Evolutionary conservation across 2,329 filamentous ascomycete genomes (phyloP).

Genomic region (Trichoderma brevicompactum): DNA sequence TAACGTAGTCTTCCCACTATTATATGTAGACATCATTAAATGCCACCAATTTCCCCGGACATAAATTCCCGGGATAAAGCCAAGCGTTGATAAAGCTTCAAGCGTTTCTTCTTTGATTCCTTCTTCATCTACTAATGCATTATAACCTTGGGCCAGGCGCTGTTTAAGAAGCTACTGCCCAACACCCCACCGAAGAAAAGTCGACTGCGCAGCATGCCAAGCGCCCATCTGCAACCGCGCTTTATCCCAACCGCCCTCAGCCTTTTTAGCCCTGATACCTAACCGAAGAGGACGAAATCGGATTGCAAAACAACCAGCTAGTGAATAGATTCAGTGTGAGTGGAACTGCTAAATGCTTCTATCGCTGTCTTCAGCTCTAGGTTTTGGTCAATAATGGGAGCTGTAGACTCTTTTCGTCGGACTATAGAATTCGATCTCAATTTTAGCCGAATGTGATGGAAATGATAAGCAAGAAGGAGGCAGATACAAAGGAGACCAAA

Average conservation of each 20-base stretch:
- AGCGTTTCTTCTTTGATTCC: neutral
- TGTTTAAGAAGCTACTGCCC: neutral
- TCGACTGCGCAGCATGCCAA: constrained; percentile 12
- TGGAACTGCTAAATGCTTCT: no score
- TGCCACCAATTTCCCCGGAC: neutral
- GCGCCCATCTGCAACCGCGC: constrained; percentile 4
- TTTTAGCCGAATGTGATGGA: no score
- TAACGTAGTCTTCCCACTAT: no score
- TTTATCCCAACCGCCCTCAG: neutral
- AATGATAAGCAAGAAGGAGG: no score
- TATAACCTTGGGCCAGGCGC: neutral
- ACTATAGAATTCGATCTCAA: no score
- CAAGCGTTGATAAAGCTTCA: neutral
- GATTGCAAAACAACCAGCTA: no score
- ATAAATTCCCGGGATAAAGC: constrained; percentile 1
- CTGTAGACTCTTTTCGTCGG: no score
- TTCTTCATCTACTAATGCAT: neutral
- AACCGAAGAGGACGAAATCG: neutral
- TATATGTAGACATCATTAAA: neutral
- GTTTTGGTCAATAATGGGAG: no score
- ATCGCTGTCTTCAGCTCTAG: no score
- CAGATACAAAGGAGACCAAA: no score
- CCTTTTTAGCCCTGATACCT: neutral
- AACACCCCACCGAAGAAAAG: constrained; percentile 3
- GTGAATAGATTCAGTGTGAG: no score